Evolutionary conservation across 2,329 filamentous ascomycete species (phyloP), one percentile per base, ranked within the genome.

Genomic region (Ophiosphaerella korrae): DNA sequence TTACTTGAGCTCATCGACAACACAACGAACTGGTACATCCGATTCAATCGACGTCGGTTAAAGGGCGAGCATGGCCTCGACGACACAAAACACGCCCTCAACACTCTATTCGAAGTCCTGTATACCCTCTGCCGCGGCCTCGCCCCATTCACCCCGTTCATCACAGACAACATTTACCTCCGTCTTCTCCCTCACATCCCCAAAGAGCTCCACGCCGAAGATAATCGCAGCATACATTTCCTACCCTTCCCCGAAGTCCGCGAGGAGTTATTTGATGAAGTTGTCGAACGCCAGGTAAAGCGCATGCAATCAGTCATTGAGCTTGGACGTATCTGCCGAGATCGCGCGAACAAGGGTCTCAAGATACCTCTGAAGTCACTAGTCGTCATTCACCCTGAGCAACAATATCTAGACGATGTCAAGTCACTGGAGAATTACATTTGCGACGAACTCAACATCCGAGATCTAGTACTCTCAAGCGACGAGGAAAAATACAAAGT

Each of bases 21-120:
- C 75, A 92, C 90, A 3, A 97, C 92, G n/a, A 97, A 97, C 76
- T 97, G 92, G 92, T 97, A 97, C 76, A 97, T 97, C 72, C 85
- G 92, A 54, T 95, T 96, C 80, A 97, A 97, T 79, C 84, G 92
- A 47, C 89, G 89, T 74, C 86, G 92, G 47, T 81, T 96, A 60
- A 97, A 96, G 84, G 92, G 92, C 37, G 92, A 95, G 70, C 86
- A 90, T 58, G 91, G 92, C 14, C 75, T 90, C 21, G 84, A 92
- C 12, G 94, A 97, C 71, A 97, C 94, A 9, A 80, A 88, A 43
- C 90, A 96, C 67, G 94, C 93, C 0, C 81, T 99, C 47, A 96
- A 97, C 76, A 93, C 94, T 2, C 84, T 97, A 7, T 97, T 96
- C 66, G 92, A 97, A 75, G 90, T 97, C 48, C 80, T 97, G 18